Percentiles rank a stretch among this genome's conserved stretches.
Conservation (phyloP, 2,329 filamentous ascomycete species). For the Paecilomyces sp. region DNA sequence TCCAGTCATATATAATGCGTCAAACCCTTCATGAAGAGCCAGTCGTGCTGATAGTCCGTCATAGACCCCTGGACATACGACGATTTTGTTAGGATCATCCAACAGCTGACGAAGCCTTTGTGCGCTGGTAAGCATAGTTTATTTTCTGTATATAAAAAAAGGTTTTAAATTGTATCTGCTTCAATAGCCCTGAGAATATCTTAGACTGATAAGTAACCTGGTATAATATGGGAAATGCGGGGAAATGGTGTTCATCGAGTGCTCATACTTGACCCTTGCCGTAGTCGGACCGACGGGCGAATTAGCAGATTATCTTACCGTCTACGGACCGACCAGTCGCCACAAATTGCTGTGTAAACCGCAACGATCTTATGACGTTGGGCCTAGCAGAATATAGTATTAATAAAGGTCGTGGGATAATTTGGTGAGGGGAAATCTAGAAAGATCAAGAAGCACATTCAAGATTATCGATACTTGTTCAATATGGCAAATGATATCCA, state of each 20-base stretch:
- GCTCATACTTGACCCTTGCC: not conserved
- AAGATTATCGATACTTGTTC: not conserved
- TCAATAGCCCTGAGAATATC: not conserved
- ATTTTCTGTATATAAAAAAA: not conserved
- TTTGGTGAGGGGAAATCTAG: not conserved
- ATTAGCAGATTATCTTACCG: not conserved
- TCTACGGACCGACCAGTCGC: not conserved
- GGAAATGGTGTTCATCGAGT: not conserved
- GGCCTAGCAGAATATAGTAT: not conserved
- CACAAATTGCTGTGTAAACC: not conserved
- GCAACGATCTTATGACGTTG: not conserved
- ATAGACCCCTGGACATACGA: constrained; percentile 61
- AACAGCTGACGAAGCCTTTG: constrained; percentile 34
- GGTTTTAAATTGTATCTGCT: not conserved
- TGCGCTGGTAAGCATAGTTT: constrained; percentile 1
- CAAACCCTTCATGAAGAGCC: constrained; percentile 54
- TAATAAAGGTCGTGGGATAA: not conserved
- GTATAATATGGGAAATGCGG: not conserved
- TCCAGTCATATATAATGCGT: constrained; percentile 62
- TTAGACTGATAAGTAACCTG: not conserved
- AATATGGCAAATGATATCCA: not conserved
- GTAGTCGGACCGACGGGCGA: not conserved
- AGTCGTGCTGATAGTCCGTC: constrained; percentile 61
- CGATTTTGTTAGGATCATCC: constrained; percentile 31
- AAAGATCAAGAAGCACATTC: not conserved